These are phyloP conservation scores for Antarctomyces pellizariae DNA, from an alignment of 495 filamentous ascomycete genomes.

Conservation along the genomic window DNA sequence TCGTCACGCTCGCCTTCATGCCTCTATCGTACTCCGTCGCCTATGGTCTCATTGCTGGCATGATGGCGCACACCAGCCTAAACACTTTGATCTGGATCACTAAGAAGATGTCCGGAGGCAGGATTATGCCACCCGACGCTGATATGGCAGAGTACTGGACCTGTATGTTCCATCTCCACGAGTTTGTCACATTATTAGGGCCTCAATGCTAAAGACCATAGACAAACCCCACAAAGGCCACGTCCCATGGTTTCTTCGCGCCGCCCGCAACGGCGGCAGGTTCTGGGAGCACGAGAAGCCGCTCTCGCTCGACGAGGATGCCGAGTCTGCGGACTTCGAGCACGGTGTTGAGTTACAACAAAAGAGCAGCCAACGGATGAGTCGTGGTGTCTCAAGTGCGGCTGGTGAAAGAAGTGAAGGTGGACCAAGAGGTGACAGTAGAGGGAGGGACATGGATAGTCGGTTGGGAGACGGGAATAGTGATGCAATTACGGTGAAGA, in stretches of 20 bases:
- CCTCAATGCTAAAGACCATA: not conserved
- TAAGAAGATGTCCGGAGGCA: conserved; percentile 29
- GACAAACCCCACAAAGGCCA: conserved; percentile 7
- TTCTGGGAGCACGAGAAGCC: conserved; percentile 3
- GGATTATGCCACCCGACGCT: conserved; percentile 44
- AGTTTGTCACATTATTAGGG: not conserved
- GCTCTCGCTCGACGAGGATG: too few species aligned
- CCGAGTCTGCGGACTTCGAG: too few species aligned
- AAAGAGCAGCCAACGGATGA: too few species aligned
- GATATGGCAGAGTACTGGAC: conserved; percentile 57
- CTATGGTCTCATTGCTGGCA: conserved; percentile 57
- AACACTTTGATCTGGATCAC: conserved; percentile 40
- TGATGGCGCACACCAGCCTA: conserved; percentile 46
- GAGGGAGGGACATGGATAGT: too few species aligned
- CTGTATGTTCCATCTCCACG: conserved; percentile 24
- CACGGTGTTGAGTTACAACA: too few species aligned
- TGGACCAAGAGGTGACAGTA: too few species aligned
- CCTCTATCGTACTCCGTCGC: conserved; percentile 65
- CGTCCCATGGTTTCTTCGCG: conserved; percentile 15
- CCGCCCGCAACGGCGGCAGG: conserved; percentile 6
- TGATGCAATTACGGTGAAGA: too few species aligned
- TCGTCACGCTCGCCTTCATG: conserved; percentile 58
- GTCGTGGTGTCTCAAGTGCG: too few species aligned
- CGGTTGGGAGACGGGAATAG: too few species aligned
- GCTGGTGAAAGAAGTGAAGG: too few species aligned